Conservation (phyloP, 768 basidiomycete species). For the Ramaria sp. region DNA sequence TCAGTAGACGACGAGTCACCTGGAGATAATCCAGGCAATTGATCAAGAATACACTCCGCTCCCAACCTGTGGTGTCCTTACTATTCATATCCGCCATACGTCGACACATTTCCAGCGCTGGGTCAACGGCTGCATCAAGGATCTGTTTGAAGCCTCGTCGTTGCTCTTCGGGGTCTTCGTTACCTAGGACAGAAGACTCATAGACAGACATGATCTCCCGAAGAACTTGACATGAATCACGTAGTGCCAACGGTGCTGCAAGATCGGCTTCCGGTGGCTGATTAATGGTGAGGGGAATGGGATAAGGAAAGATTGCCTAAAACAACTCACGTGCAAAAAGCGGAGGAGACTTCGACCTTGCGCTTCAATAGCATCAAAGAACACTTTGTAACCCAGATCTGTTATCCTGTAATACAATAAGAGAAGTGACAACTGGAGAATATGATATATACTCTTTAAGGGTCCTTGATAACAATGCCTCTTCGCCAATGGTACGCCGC, state of each 20-base stretch:
- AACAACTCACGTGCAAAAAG: constrained; percentile 30
- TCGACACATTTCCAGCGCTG: constrained; percentile 67
- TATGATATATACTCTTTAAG: constrained; percentile 53
- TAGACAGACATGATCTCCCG: constrained; percentile 87
- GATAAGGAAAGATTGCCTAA: neutral
- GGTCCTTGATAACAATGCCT: constrained; percentile 65
- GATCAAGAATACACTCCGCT: constrained; percentile 70
- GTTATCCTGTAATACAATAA: constrained; percentile 51
- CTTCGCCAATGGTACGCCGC: constrained; percentile 81
- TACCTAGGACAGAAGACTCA: constrained; percentile 71
- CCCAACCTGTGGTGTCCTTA: constrained; percentile 43
- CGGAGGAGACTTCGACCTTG: constrained; percentile 57
- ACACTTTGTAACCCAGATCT: constrained; percentile 68
- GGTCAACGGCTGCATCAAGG: constrained; percentile 77
- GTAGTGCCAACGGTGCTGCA: constrained; percentile 62
- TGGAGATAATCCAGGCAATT: constrained; percentile 80
- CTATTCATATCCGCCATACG: constrained; percentile 41
- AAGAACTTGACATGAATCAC: constrained; percentile 76
- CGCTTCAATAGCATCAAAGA: constrained; percentile 79
- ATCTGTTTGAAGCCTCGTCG: constrained; percentile 55
- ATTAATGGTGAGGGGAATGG: neutral
- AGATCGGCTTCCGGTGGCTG: constrained; percentile 47
- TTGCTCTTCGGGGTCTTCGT: constrained; percentile 29
- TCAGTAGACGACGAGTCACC: constrained; percentile 32
- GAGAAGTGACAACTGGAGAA: neutral